Evolutionary conservation across 169 alveolate genomes (phyloP).

Genomic region (Perkinsus marinus): DNA sequence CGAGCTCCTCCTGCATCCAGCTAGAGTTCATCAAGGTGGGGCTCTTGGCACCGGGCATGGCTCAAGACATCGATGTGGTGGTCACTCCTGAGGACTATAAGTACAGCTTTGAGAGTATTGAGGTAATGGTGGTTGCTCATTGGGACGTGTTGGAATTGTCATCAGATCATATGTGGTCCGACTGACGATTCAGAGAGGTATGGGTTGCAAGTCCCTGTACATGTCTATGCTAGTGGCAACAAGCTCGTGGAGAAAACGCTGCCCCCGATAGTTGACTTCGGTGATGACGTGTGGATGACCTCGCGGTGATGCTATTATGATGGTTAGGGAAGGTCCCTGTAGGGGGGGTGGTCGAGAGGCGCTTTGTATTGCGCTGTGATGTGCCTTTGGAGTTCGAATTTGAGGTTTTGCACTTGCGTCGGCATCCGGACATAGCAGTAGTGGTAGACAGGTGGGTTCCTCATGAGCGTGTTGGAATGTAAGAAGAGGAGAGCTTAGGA

Average conservation of each 20-base stretch:
- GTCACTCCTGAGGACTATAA: background rate
- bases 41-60: background rate
- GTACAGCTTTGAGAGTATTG: background rate
- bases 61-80: background rate
- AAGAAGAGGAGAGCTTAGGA: background rate
- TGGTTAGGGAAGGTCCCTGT: background rate
- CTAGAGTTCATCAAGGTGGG: background rate
- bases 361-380: background rate
- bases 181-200: background rate
- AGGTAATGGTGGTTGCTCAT: background rate
- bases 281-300: background rate
- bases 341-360: background rate
- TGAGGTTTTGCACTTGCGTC: background rate
- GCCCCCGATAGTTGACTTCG: background rate
- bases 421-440: background rate
- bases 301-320: background rate
- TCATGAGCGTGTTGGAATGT: background rate
- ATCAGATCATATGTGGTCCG: background rate
- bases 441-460: background rate
- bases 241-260: background rate
- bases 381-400: background rate
- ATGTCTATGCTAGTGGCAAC: background rate
- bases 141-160: background rate
- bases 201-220: background rate
- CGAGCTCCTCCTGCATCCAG: background rate